These are phyloP conservation scores for Pyrus hybrid DNA, from an alignment of 331 rosid genomes.

Conservation along the genomic window DNA sequence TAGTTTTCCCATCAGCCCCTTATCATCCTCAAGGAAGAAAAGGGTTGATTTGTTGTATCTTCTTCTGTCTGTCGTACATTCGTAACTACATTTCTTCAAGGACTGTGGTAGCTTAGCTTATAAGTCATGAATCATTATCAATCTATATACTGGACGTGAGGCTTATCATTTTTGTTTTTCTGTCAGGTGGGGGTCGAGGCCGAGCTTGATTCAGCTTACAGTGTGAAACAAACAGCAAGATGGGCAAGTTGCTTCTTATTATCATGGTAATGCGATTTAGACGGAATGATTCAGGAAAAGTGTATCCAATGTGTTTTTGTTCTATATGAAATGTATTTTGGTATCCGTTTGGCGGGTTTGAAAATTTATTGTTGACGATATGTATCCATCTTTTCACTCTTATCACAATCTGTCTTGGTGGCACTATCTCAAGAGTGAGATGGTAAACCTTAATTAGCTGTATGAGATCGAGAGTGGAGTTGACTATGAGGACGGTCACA, in stretches of 20 bases:
- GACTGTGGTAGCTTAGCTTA: neutral
- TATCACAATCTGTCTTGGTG: neutral
- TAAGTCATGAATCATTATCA: neutral
- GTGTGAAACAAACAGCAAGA: constrained; percentile 5
- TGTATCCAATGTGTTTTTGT: neutral
- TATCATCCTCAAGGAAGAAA: neutral
- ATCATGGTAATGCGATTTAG: neutral
- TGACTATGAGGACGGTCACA: too few species aligned
- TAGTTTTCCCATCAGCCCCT: neutral
- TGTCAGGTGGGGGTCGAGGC: constrained; percentile 65
- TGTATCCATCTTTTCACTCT: neutral
- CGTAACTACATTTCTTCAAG: too few species aligned
- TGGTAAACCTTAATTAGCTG: neutral
- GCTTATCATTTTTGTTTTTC: neutral
- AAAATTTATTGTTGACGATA: neutral
- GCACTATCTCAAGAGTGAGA: neutral
- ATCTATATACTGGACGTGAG: neutral
- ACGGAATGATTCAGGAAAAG: neutral
- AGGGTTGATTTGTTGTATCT: neutral
- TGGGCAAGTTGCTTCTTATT: constrained; percentile 30
- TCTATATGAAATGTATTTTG: neutral
- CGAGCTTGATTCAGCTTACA: constrained; percentile 40
- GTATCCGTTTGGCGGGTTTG: neutral
- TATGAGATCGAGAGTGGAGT: too few species aligned
- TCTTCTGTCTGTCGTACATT: neutral